phyloP scores from a whole-genome alignment of 805 yeast species.

The Clavispora vitiphila region DNA sequence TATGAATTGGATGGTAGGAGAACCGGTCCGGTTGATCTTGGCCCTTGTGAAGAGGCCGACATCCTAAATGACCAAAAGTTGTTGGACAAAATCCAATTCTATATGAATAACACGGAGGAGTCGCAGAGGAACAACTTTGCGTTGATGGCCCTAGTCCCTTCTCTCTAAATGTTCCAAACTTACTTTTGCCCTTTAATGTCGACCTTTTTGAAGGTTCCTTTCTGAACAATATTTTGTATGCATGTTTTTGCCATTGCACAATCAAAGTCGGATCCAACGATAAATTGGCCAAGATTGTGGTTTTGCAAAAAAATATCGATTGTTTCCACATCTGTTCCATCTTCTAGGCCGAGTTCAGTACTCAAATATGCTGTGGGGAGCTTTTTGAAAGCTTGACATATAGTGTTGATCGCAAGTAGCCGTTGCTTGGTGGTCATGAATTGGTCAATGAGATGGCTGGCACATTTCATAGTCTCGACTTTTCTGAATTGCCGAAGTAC shows the following conservation, averaged over 20 bases:
- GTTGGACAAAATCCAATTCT: slow-evolving; percentile 54
- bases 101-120: slow-evolving; percentile 60
- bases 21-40: slow-evolving; percentile 66
- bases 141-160: slow-evolving; percentile 68
- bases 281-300: slow-evolving; percentile 31
- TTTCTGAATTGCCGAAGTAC: slow-evolving; percentile 5
- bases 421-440: slow-evolving; percentile 15
- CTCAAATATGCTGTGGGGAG: slow-evolving; percentile 6
- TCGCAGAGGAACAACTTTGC: slow-evolving; percentile 62
- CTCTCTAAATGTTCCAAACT: not conserved
- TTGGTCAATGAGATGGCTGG: slow-evolving; percentile 10
- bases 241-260: slow-evolving; percentile 29
- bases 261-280: slow-evolving; percentile 22
- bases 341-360: slow-evolving; percentile 5
- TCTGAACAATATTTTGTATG: slow-evolving; percentile 31
- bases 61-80: slow-evolving; percentile 51
- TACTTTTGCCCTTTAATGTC: slow-evolving; percentile 89
- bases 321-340: not conserved
- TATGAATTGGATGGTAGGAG: slow-evolving; percentile 91
- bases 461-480: slow-evolving; percentile 6
- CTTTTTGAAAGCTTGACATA: slow-evolving; percentile 15
- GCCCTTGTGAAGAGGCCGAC: slow-evolving; percentile 38
- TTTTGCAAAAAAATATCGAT: slow-evolving; percentile 9
- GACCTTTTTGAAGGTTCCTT: slow-evolving; percentile 47
- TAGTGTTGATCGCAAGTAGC: slow-evolving; percentile 11